These are phyloP conservation scores for Epichloe sibirici DNA, from an alignment of 2,329 filamentous ascomycete genomes.

Conservation along the genomic window DNA sequence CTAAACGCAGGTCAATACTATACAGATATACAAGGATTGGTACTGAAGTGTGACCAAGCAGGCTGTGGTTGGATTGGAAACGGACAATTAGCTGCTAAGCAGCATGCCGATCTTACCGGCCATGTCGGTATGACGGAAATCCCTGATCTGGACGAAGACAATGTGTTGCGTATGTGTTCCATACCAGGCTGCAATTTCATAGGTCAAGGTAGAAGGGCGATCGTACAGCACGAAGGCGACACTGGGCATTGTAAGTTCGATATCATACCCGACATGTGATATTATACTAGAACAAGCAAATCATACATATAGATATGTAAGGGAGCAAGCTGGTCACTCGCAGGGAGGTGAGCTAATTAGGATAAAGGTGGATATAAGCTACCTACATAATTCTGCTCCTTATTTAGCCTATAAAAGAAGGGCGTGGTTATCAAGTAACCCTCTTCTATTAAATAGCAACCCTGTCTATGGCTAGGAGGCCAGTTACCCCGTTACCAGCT, in stretches of 20 bases:
- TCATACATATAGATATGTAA: too few species aligned
- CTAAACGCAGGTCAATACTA: slow-evolving; percentile 67
- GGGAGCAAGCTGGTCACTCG: too few species aligned
- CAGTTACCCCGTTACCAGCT: too few species aligned
- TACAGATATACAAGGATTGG: slow-evolving; percentile 74
- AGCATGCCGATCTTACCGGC: slow-evolving; percentile 49
- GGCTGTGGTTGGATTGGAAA: slow-evolving; percentile 55
- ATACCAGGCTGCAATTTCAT: slow-evolving; percentile 46
- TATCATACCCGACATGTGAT: slow-evolving; percentile 23
- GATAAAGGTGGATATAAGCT: too few species aligned
- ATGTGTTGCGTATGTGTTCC: slow-evolving; percentile 67
- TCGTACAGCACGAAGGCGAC: slow-evolving; percentile 43
- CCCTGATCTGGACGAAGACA: slow-evolving; percentile 74
- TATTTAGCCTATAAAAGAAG: too few species aligned
- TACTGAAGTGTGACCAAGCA: slow-evolving; percentile 58
- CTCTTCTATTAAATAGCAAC: too few species aligned
- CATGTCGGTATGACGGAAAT: slow-evolving; percentile 47
- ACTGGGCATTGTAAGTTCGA: slow-evolving; percentile 43
- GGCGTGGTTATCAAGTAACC: too few species aligned
- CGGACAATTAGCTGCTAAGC: slow-evolving; percentile 49
- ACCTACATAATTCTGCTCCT: too few species aligned
- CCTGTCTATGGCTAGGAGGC: too few species aligned
- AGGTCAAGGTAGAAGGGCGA: slow-evolving; percentile 51
- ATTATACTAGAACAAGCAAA: background rate
- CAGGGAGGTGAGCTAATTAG: too few species aligned